Base-by-base conservation (phyloP, 176 grass and related monocot genomes). In the Stipa capillata region DNA sequence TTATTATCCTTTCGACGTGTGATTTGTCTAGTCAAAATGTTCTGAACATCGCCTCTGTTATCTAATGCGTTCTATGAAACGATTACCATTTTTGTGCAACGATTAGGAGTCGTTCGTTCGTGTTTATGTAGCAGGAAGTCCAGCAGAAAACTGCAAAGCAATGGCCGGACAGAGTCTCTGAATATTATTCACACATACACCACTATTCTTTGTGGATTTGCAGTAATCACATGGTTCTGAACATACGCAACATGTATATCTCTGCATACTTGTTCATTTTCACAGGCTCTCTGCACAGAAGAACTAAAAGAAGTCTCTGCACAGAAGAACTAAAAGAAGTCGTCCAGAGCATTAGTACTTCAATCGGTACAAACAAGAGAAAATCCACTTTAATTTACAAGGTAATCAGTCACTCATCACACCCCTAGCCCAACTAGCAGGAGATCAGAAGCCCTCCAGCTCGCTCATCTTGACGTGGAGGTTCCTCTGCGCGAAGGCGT, bases 401-500 rank as follows among this genome's bases (percentile, higher is more conserved):
- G 34, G 7, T 18, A 27, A 15, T 40, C 15, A 45, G 9, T 69
- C 66, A 31, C 45, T 1, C 73, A n/a, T n/a, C n/a, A n/a, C 59
- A 50, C 15, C 23, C 28, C 59, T 54, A n/a, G 33, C 5, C 65
- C 65, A 68, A 39, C 52, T 70, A 73, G n/a, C n/a, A n/a, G n/a
- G n/a, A n/a, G n/a, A n/a, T n/a, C n/a, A n/a, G n/a, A n/a, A n/a
- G n/a, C n/a, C 61, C 21, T 85, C 81, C 18, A 85, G 87, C 24
- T 91, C 65, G 76, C 27, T 81, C 76, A 91, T 82, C 84, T 91
- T 94, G 80, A 94, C 33, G 77, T 82, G 70, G 62, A 94, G 89
- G 63, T 85, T 84, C 65, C 54, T 89, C 52, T 86, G 80, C 23
- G 89, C 92, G 69, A 89, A 94, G 18, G 83, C 65, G 84, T 89